phyloP scores from a whole-genome alignment of 2,329 filamentous ascomycete genomes.

The Diaporthe capsici region DNA sequence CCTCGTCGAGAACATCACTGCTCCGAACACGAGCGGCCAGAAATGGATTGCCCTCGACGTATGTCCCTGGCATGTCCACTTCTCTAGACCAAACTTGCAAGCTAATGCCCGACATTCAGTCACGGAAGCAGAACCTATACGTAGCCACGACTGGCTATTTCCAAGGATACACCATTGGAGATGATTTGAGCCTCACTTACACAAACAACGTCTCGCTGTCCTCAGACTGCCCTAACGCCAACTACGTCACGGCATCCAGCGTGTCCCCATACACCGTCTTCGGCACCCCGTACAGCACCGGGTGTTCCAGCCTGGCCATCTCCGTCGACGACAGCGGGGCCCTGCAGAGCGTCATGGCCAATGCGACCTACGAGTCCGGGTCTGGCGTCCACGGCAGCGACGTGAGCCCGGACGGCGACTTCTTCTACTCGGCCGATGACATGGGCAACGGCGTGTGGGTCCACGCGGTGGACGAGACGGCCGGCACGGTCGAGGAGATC shows the following conservation, averaged over 20 bases:
- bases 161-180: constrained; percentile 43
- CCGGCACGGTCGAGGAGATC: constrained; percentile 43
- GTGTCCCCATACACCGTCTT: constrained; percentile 45
- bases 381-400: constrained; percentile 49
- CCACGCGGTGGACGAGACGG: constrained; percentile 45
- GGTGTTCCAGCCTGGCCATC: constrained; percentile 44
- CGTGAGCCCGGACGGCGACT: constrained; percentile 45
- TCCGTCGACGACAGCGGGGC: constrained; percentile 44
- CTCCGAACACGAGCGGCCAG: constrained; percentile 37
- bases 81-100: not conserved
- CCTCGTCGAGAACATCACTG: constrained; percentile 45
- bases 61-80: not conserved
- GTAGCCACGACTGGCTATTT: constrained; percentile 42
- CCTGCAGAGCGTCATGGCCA: constrained; percentile 40
- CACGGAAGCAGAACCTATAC: constrained; percentile 42
- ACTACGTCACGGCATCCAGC: constrained; percentile 41
- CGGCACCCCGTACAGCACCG: constrained; percentile 44
- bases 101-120: constrained; percentile 23
- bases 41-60: constrained; percentile 47
- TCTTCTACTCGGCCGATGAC: constrained; percentile 51
- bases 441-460: constrained; percentile 51
- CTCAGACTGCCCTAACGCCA: constrained; percentile 42
- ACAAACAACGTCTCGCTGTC: constrained; percentile 41
- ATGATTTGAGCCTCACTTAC: constrained; percentile 41
- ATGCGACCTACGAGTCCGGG: constrained; percentile 43